phyloP scores from a whole-genome alignment of 192 early-diverging fungal species.

The Rhizoclosmatium globosum region DNA sequence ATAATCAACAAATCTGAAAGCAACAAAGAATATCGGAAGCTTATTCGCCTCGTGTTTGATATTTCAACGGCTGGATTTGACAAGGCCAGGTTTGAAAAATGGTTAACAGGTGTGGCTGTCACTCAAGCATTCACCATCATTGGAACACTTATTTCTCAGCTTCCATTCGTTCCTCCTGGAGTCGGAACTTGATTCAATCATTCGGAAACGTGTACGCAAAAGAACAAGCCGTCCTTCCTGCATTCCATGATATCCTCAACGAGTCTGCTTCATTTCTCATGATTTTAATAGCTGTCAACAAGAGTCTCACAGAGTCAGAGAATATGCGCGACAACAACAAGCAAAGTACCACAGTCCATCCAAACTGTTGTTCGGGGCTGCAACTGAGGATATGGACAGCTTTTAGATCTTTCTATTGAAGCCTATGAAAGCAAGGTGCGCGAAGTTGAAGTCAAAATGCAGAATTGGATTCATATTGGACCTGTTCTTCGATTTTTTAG shows the following conservation, averaged over 20 bases:
- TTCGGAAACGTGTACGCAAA: neutral
- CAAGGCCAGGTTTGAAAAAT: neutral
- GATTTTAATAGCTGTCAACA: neutral
- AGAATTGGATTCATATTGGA: neutral
- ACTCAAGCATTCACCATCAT: neutral
- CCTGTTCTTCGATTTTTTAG: neutral
- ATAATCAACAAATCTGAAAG: neutral
- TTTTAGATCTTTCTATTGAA: neutral
- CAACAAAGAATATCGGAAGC: neutral
- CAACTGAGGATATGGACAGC: neutral
- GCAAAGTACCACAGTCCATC: neutral
- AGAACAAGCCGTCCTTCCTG: conserved; percentile 6
- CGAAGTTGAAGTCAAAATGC: neutral
- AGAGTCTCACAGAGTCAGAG: neutral
- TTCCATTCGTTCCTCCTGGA: neutral
- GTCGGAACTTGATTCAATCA: neutral
- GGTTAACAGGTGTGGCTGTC: neutral
- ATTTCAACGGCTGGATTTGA: neutral
- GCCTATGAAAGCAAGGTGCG: neutral
- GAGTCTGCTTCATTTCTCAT: neutral
- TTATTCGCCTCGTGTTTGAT: neutral
- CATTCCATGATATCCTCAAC: conserved; percentile 1
- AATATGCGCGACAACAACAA: neutral
- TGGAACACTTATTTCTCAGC: neutral
- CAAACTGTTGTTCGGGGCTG: neutral